Evolutionary conservation across 257 asterid species (phyloP).

Genomic region (Mitragyna speciosa): DNA sequence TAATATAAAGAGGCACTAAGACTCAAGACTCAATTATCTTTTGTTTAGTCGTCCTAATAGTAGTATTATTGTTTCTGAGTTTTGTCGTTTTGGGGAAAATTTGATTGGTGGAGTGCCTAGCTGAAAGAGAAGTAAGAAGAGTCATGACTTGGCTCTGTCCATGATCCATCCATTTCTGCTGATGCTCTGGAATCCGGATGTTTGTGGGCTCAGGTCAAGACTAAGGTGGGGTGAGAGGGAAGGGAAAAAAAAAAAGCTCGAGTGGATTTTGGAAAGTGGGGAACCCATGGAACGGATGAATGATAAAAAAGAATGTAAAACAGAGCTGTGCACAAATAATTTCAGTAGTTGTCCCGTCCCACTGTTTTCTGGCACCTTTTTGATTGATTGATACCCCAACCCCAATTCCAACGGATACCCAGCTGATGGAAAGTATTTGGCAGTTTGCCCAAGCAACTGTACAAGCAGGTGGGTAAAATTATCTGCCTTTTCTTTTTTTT

Average conservation of each 20-base stretch:
- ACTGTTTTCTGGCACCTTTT: conserved; percentile 4
- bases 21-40: no score
- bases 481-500: no score
- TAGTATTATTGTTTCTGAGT: background rate
- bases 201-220: conserved; percentile 1
- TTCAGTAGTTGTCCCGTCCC: background rate
- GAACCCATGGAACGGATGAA: background rate
- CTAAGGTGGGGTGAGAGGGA: background rate
- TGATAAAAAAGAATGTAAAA: background rate
- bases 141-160: no score
- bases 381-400: background rate
- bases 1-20: no score
- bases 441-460: background rate
- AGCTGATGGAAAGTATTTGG: background rate
- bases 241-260: no score
- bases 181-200: background rate
- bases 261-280: no score
- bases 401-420: no score
- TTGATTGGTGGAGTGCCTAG: background rate
- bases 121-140: background rate
- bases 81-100: conserved; percentile 4
- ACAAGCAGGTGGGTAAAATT: background rate
- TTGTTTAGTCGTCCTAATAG: no score
- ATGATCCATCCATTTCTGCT: background rate
- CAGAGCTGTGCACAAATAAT: conserved; percentile 10